Evolutionary conservation across 1,139 yeast species (phyloP).

Genomic region (Lodderomyces beijingensis): DNA sequence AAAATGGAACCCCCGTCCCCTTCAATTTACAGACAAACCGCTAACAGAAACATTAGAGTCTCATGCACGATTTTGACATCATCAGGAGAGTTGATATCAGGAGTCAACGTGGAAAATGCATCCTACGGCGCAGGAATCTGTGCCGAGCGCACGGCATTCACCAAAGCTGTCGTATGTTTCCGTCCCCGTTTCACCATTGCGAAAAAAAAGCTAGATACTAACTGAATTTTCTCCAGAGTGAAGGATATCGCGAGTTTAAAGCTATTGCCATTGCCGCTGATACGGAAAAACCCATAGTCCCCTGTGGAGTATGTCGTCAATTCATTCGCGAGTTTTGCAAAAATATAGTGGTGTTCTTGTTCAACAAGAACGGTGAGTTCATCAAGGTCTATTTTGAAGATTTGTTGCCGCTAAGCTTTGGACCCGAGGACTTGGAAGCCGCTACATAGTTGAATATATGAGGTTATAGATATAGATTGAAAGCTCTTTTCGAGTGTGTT

Average conservation of each 20-base stretch:
- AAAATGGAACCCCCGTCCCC: neutral
- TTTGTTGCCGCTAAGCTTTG: conserved; percentile 78
- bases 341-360: conserved; percentile 58
- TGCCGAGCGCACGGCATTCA: conserved; percentile 82
- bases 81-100: conserved; percentile 49
- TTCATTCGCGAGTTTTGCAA: conserved; percentile 70
- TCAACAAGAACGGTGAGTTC: conserved; percentile 45
- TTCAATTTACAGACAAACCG: neutral
- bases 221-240: conserved; percentile 22
- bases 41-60: conserved; percentile 47
- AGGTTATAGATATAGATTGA: neutral
- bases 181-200: conserved; percentile 2
- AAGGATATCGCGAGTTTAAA: conserved; percentile 43
- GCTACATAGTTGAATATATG: too few species aligned
- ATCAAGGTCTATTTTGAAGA: conserved; percentile 48
- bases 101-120: conserved; percentile 93
- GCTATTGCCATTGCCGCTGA: conserved; percentile 76
- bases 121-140: conserved; percentile 86
- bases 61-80: conserved; percentile 69
- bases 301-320: conserved; percentile 95
- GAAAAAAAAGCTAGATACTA: too few species aligned
- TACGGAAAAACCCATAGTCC: conserved; percentile 57
- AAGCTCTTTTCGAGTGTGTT: too few species aligned
- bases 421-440: conserved; percentile 70
- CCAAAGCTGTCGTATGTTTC: conserved; percentile 52